Evolutionary conservation across 2,329 filamentous ascomycete genomes (phyloP).

Genomic region (Cordyceps fumosorosea): DNA sequence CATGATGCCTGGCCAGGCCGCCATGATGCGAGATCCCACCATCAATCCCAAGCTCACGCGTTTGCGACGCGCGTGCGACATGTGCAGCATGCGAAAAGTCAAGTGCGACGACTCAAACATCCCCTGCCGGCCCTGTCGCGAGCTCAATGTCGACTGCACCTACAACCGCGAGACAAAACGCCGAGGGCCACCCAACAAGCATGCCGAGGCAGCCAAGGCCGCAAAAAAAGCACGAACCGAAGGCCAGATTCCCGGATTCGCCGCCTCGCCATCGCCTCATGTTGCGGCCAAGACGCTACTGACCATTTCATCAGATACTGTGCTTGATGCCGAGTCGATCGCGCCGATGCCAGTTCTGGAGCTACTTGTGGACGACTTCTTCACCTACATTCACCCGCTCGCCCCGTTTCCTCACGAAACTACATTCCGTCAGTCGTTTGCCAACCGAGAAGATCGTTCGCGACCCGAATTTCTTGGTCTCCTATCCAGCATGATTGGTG

Average conservation of each 20-base stretch:
- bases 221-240: constrained; percentile 43
- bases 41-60: constrained; percentile 47
- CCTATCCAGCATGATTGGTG: constrained; percentile 66
- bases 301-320: constrained; percentile 33
- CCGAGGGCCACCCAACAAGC: constrained; percentile 53
- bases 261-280: constrained; percentile 37
- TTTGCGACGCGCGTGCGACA: constrained; percentile 52
- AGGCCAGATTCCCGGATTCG: constrained; percentile 15
- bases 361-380: constrained; percentile 72
- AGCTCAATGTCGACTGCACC: constrained; percentile 52
- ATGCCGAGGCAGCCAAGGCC: constrained; percentile 48
- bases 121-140: constrained; percentile 50
- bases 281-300: constrained; percentile 43
- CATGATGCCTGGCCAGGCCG: constrained; percentile 17
- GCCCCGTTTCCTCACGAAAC: constrained; percentile 74
- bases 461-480: constrained; percentile 63
- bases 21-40: constrained; percentile 30
- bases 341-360: constrained; percentile 62
- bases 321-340: constrained; percentile 61
- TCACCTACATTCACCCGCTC: constrained; percentile 73
- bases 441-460: constrained; percentile 57
- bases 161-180: constrained; percentile 52
- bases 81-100: constrained; percentile 56
- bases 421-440: constrained; percentile 65
- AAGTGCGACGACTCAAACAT: constrained; percentile 52